These are phyloP conservation scores for Balansia obtecta DNA, from an alignment of 2,329 filamentous ascomycete species.

Conservation along the genomic window DNA sequence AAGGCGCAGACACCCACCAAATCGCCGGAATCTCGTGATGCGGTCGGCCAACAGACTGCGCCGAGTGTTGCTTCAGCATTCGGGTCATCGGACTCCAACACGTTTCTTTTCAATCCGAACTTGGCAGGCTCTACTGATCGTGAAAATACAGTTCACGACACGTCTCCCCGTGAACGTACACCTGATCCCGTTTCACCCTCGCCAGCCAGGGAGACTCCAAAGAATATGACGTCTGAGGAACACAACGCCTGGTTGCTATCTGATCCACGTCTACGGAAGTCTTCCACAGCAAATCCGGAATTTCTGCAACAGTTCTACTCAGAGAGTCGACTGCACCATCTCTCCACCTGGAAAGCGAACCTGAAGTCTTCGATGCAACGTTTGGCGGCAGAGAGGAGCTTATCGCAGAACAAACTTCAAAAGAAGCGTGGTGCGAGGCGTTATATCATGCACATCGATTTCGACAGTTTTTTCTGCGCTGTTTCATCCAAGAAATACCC, in stretches of 20 bases:
- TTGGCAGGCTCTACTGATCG: neutral
- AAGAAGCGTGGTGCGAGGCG: constrained; percentile 51
- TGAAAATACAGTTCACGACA: neutral
- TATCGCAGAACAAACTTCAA: constrained; percentile 31
- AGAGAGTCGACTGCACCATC: constrained; percentile 85
- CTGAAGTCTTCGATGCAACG: constrained; percentile 81
- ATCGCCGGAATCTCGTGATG: neutral
- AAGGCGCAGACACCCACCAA: constrained; percentile 13
- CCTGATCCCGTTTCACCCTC: neutral
- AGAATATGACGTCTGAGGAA: constrained; percentile 81
- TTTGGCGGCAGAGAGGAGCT: constrained; percentile 56
- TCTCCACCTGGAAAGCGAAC: constrained; percentile 94
- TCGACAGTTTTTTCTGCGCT: constrained; percentile 96
- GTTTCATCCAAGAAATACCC: constrained; percentile 72
- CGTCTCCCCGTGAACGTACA: neutral
- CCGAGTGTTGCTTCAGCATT: neutral
- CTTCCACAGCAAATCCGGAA: constrained; percentile 82
- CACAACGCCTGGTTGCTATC: constrained; percentile 78
- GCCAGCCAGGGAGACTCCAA: constrained; percentile 11
- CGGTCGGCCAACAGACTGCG: neutral
- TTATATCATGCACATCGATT: constrained; percentile 92
- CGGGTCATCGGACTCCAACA: neutral
- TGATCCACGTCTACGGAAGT: constrained; percentile 76
- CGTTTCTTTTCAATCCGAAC: neutral
- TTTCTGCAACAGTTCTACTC: constrained; percentile 93